Evolutionary conservation across 768 basidiomycete genomes (phyloP).

Genomic region (Flagelloscypha sp.): DNA sequence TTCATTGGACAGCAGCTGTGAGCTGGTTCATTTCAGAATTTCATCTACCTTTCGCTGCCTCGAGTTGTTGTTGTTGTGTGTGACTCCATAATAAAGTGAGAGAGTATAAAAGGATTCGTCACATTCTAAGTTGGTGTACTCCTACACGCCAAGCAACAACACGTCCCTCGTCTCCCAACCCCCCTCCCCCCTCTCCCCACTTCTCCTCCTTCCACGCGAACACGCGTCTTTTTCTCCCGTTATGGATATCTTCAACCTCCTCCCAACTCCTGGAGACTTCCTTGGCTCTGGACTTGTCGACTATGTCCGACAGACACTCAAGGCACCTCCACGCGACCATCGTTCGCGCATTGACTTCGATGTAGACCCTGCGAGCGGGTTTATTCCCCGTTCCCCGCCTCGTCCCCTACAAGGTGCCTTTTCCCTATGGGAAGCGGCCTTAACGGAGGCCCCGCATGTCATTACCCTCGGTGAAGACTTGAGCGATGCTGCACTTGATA

Average conservation of each 20-base stretch:
- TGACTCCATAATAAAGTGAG: no score
- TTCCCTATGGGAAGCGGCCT: conserved; percentile 63
- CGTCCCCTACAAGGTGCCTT: conserved; percentile 46
- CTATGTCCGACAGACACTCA: conserved; percentile 35
- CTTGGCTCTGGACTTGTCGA: conserved; percentile 39
- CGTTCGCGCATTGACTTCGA: conserved; percentile 43
- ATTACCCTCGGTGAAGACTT: conserved; percentile 53
- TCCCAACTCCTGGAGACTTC: conserved; percentile 48
- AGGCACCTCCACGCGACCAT: conserved; percentile 22
- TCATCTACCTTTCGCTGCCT: no score
- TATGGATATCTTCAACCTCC: conserved; percentile 24
- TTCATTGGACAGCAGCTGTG: no score
- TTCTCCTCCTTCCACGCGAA: conserved; percentile 10
- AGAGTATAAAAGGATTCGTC: no score
- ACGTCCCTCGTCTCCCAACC: conserved; percentile 5
- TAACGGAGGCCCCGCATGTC: conserved; percentile 42
- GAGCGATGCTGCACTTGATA: conserved; percentile 36
- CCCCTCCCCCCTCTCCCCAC: conserved; percentile 1
- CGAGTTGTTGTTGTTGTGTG: no score
- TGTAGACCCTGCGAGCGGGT: conserved; percentile 62
- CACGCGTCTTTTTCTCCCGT: neutral
- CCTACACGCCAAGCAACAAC: no score
- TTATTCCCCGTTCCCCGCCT: conserved; percentile 67
- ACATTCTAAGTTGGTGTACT: no score
- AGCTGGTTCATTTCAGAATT: no score